phyloP scores from a whole-genome alignment of 2,329 filamentous ascomycete genomes.

The Curvularia hawaiiensis region DNA sequence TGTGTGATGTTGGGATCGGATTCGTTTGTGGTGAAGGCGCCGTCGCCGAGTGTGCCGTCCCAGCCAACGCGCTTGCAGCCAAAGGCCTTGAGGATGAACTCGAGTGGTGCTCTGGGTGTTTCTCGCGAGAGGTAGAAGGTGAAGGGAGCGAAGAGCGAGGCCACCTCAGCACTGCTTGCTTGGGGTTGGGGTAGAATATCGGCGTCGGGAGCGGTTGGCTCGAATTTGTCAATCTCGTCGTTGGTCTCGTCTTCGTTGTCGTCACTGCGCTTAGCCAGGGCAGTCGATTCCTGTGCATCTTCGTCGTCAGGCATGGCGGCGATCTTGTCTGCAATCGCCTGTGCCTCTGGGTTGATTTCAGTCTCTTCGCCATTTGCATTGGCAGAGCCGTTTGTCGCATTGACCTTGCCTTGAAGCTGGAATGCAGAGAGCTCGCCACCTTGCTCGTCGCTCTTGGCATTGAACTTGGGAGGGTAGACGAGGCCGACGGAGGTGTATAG shows the following conservation, averaged over 20 bases:
- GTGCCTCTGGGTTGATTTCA: slow-evolving; percentile 50
- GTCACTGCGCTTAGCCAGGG: slow-evolving; percentile 17
- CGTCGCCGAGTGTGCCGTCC: slow-evolving; percentile 88
- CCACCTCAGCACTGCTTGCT: slow-evolving; percentile 67
- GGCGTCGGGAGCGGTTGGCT: slow-evolving; percentile 80
- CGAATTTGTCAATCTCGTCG: slow-evolving; percentile 83
- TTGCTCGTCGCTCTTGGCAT: slow-evolving; percentile 82
- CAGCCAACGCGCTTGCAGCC: slow-evolving; percentile 96
- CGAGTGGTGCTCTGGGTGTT: slow-evolving; percentile 85
- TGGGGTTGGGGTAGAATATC: slow-evolving; percentile 85
- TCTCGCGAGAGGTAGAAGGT: slow-evolving; percentile 95
- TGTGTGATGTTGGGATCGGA: slow-evolving; percentile 89
- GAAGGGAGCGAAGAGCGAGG: slow-evolving; percentile 82
- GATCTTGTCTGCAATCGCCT: slow-evolving; percentile 56
- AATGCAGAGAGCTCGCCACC: slow-evolving; percentile 91
- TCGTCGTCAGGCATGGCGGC: slow-evolving; percentile 40
- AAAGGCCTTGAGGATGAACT: slow-evolving; percentile 92
- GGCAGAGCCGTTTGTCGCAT: slow-evolving; percentile 42
- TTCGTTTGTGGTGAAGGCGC: slow-evolving; percentile 90
- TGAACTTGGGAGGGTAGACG: slow-evolving; percentile 95
- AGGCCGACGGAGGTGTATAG: slow-evolving; percentile 90
- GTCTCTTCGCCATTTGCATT: slow-evolving; percentile 33
- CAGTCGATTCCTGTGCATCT: slow-evolving; percentile 48
- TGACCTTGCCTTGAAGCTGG: slow-evolving; percentile 78
- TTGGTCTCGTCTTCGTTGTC: slow-evolving; percentile 44